Evolutionary conservation across 2,329 filamentous ascomycete species (phyloP), one percentile per base, ranked within the genome.

Genomic region (Epichloe brachyelytri): DNA sequence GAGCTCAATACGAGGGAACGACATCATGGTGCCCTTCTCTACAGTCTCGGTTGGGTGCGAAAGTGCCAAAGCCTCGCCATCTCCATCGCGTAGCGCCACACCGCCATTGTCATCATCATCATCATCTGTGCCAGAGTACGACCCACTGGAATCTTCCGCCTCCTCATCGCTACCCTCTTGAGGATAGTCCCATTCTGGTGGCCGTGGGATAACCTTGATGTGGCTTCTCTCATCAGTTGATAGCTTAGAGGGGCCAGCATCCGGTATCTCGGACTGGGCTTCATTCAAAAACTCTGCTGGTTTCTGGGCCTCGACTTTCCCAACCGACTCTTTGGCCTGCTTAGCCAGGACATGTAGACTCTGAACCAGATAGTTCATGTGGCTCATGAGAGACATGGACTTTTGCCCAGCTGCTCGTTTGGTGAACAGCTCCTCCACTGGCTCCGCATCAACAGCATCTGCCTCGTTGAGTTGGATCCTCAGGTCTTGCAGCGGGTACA

Each of bases 1-100:
- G 2, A 94, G 76, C 59, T 91, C 86, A 52, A 93, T 70, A 26
- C 77, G 81, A 0, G 88, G 88, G 58, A 93, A 88, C 0, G 83
- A 88, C 7, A 94, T 73, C 50, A 86, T 79, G n/a, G 87, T 85
- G 22, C 87, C 87, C 49, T 76, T 73, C 60, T 88, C 85, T 2
- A 72, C 55, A n/a, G 58, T 60, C 46, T 67, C 64, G 14, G 51
- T 51, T 3, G 56, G 50, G 51, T 56, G 49, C 20, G 55, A 8
- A 10, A 50, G 43, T 14, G 47, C 19, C 8, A 43, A 19, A 11
- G 50, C 33, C 12, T 54, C 48, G 4, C 50, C 40, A 19, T 58
- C 56, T 7, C 66, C 66, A 3, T 67, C 63, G 15, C 56, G 60
- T 7, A 74, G 56, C 22, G 63, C 57, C 2, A 62, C 74, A 33